Evolutionary conservation across 106 monocot genomes (phyloP).

Genomic region (Chionographis japonica): DNA sequence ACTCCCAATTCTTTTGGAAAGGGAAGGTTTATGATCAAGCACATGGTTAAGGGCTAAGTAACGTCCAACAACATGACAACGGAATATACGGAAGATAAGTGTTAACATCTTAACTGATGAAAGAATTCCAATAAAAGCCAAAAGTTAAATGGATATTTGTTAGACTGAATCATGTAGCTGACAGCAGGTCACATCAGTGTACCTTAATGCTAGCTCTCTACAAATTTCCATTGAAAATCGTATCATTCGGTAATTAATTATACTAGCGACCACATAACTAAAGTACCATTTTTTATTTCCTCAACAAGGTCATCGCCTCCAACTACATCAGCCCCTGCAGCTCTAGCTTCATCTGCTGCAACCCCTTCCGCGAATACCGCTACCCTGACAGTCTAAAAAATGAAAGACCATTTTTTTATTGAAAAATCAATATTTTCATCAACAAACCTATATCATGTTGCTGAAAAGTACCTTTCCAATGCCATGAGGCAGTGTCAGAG

Average conservation of each 20-base stretch:
- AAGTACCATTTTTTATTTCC: slow-evolving; percentile 75
- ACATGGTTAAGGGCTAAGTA: not conserved
- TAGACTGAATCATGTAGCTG: too few relatives aligned
- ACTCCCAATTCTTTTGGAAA: not conserved
- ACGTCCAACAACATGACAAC: not conserved
- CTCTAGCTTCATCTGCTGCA: slow-evolving; percentile 88
- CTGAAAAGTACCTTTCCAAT: slow-evolving; percentile 69
- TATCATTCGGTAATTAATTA: not conserved
- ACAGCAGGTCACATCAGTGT: too few relatives aligned
- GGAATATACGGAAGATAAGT: not conserved
- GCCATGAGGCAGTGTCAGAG: slow-evolving; percentile 84
- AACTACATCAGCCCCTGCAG: slow-evolving; percentile 90
- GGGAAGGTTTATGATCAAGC: not conserved
- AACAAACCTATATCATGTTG: not conserved
- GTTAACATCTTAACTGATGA: too few relatives aligned
- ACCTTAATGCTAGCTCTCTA: too few relatives aligned
- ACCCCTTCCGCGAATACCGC: slow-evolving; percentile 96
- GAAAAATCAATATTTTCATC: too few relatives aligned
- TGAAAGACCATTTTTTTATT: not conserved
- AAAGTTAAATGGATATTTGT: too few relatives aligned
- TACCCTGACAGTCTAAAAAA: slow-evolving; percentile 70
- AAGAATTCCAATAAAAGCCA: too few relatives aligned
- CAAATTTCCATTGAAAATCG: too few relatives aligned
- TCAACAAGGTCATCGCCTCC: slow-evolving; percentile 93
- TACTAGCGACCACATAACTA: not conserved